Percentiles rank a stretch among this genome's conserved stretches.
Conservation (phyloP, 345 rosid genomes). For the Citrus medica region DNA sequence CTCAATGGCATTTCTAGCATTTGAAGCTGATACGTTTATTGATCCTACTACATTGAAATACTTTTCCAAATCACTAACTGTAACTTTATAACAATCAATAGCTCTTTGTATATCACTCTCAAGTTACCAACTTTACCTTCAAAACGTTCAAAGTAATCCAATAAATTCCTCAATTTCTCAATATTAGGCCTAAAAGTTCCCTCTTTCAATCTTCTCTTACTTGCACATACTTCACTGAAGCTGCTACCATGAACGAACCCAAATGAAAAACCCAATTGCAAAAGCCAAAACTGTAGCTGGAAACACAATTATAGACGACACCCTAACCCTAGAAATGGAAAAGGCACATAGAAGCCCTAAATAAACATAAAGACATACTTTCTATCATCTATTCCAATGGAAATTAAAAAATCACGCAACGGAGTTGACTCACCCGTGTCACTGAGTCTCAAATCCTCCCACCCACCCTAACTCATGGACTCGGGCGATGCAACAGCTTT, state of each 20-base stretch:
- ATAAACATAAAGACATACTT: slow-evolving; percentile 40
- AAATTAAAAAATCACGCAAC: slow-evolving; percentile 41
- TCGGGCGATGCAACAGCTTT: slow-evolving; percentile 15
- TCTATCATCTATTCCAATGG: slow-evolving; percentile 48
- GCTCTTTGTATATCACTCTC: slow-evolving; percentile 40
- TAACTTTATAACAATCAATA: slow-evolving; percentile 42
- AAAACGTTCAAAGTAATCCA: slow-evolving; percentile 43
- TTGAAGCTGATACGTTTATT: slow-evolving; percentile 31
- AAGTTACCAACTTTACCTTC: slow-evolving; percentile 37
- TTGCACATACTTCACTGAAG: slow-evolving; percentile 22
- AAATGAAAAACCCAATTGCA: slow-evolving; percentile 44
- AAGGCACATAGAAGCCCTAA: slow-evolving; percentile 53
- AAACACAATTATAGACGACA: slow-evolving; percentile 46
- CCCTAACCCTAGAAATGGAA: slow-evolving; percentile 48
- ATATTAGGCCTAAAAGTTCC: slow-evolving; percentile 29
- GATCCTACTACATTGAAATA: slow-evolving; percentile 41
- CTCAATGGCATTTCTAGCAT: slow-evolving; percentile 32
- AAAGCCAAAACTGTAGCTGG: slow-evolving; percentile 59
- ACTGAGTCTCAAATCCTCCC: slow-evolving; percentile 41
- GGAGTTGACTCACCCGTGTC: slow-evolving; percentile 43
- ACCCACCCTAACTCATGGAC: slow-evolving; percentile 41
- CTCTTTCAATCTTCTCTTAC: slow-evolving; percentile 36
- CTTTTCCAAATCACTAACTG: slow-evolving; percentile 37
- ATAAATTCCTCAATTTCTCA: slow-evolving; percentile 36
- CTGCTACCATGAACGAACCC: slow-evolving; percentile 31